Evolutionary conservation across 2,329 filamentous ascomycete genomes (phyloP).

Genomic region (Fusarium illudens): DNA sequence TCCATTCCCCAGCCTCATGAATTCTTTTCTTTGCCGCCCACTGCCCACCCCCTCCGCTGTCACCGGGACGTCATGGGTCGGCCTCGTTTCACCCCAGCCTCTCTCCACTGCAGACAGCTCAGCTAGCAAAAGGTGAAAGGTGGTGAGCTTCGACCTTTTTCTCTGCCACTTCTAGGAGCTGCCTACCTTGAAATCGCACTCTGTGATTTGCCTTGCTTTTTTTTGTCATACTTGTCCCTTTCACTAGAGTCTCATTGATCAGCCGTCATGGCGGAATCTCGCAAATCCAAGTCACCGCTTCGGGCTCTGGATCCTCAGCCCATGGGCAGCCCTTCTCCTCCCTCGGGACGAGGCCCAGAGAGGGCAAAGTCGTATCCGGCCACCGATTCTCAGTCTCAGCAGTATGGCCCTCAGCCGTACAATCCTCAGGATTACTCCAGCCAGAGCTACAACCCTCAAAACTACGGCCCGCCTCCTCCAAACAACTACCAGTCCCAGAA

Average conservation of each 20-base stretch:
- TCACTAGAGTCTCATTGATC: not conserved
- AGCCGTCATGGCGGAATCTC: slow-evolving; percentile 30
- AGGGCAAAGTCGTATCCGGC: slow-evolving; percentile 34
- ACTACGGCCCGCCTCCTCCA: slow-evolving; percentile 21
- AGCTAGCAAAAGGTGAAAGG: slow-evolving; percentile 1
- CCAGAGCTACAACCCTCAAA: slow-evolving; percentile 29
- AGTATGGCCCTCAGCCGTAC: slow-evolving; percentile 31
- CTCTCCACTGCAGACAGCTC: slow-evolving; percentile 31
- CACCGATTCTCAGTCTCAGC: slow-evolving; percentile 29
- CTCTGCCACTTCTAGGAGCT: slow-evolving; percentile 13
- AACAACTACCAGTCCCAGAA: slow-evolving; percentile 22
- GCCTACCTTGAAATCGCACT: not conserved
- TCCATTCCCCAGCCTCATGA: slow-evolving; percentile 35
- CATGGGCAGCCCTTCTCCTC: slow-evolving; percentile 38
- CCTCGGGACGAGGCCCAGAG: slow-evolving; percentile 29
- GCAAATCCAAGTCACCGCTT: slow-evolving; percentile 38
- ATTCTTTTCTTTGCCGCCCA: slow-evolving; percentile 11
- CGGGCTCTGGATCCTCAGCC: slow-evolving; percentile 42
- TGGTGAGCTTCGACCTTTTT: slow-evolving; percentile 15
- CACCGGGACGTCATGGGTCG: slow-evolving; percentile 37
- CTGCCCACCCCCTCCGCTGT: slow-evolving; percentile 35
- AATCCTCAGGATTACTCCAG: slow-evolving; percentile 30
- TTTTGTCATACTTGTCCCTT: not conserved
- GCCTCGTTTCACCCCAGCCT: slow-evolving; percentile 38
- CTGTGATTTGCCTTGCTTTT: not conserved